These are phyloP conservation scores for Mrakia frigida DNA, from an alignment of 768 basidiomycete genomes.

Conservation along the genomic window DNA sequence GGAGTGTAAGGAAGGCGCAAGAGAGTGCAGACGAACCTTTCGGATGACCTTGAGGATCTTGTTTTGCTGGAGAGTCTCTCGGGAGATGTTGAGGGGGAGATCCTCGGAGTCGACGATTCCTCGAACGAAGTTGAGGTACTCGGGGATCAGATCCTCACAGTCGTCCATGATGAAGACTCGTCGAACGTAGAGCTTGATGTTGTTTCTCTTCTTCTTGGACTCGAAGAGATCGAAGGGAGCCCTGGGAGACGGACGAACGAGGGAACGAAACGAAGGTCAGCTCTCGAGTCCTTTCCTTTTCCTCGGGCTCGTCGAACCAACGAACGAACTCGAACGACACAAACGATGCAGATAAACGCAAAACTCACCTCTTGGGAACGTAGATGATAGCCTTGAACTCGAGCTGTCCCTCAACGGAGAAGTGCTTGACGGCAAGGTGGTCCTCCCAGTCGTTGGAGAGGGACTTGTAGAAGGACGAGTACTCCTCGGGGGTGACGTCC, in stretches of 20 bases:
- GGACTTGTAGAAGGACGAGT: constrained; percentile 96
- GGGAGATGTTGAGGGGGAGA: constrained; percentile 98
- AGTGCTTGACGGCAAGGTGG: constrained; percentile 98
- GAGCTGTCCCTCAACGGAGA: constrained; percentile 99
- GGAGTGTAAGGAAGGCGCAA: background rate
- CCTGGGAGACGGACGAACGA: constrained; percentile 46
- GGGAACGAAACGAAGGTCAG: background rate
- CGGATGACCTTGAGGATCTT: constrained; percentile 97
- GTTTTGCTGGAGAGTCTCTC: constrained; percentile 99
- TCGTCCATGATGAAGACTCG: constrained; percentile 99
- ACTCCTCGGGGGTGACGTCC: constrained; percentile 90
- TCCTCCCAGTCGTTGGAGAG: constrained; percentile 99
- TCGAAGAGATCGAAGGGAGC: constrained; percentile 99
- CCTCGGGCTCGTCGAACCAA: too few relatives aligned
- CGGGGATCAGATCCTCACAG: constrained; percentile 87
- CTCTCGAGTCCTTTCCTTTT: too few relatives aligned
- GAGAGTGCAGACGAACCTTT: constrained; percentile 8
- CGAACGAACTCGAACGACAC: background rate
- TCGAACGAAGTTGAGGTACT: constrained; percentile 33
- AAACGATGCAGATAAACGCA: background rate
- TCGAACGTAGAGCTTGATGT: constrained; percentile 99
- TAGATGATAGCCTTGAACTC: constrained; percentile 99
- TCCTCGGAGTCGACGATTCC: constrained; percentile 99
- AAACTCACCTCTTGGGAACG: constrained; percentile 81
- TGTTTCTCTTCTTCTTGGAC: constrained; percentile 99